phyloP scores from a whole-genome alignment of 2,329 filamentous ascomycete genomes.

The Huntiella omanensis region DNA sequence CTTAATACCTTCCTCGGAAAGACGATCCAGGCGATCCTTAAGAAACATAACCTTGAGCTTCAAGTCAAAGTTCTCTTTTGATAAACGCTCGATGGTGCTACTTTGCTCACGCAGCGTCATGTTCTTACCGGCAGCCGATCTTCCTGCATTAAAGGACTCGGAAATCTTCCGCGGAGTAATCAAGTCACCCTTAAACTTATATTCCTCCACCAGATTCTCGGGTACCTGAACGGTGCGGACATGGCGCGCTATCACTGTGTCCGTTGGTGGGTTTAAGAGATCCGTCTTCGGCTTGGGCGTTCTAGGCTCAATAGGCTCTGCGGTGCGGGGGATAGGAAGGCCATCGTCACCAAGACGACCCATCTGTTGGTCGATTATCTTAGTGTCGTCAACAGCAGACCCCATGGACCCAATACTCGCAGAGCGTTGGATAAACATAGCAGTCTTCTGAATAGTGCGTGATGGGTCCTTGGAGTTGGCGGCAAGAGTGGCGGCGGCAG shows the following conservation, averaged over 20 bases:
- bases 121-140: constrained; percentile 38
- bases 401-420: constrained; percentile 82
- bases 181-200: constrained; percentile 54
- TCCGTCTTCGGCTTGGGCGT: constrained; percentile 50
- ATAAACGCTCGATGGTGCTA: constrained; percentile 85
- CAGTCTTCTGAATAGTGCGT: constrained; percentile 23
- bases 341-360: constrained; percentile 32
- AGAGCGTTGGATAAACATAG: constrained; percentile 31
- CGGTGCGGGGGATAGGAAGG: constrained; percentile 14
- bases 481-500: constrained; percentile 27
- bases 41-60: constrained; percentile 97
- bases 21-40: constrained; percentile 77
- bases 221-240: constrained; percentile 82
- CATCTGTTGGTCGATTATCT: constrained; percentile 22
- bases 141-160: constrained; percentile 28
- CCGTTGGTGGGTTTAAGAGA: constrained; percentile 47
- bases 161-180: constrained; percentile 37
- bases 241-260: constrained; percentile 75
- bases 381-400: constrained; percentile 45
- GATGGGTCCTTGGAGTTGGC: constrained; percentile 63
- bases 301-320: constrained; percentile 30
- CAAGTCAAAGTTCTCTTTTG: constrained; percentile 94
- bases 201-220: constrained; percentile 71
- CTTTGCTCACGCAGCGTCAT: constrained; percentile 94
- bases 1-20: constrained; percentile 90